Percentiles rank a stretch among this genome's conserved stretches.
phyloP scores from a whole-genome alignment of 1,139 yeast species.

The Pichia sp. region DNA sequence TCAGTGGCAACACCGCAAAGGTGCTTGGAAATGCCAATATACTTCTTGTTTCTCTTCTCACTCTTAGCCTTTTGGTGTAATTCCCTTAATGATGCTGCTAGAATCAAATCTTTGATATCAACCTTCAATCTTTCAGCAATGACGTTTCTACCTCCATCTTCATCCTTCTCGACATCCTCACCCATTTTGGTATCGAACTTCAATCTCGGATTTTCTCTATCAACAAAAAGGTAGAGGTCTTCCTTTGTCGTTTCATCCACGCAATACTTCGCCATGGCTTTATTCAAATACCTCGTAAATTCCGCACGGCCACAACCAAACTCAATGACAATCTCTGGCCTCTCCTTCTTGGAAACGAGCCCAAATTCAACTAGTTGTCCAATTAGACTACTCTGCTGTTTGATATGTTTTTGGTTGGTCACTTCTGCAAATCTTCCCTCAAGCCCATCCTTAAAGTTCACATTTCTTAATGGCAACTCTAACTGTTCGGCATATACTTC shows the following conservation, averaged over 20 bases:
- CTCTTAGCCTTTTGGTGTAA: slow-evolving; percentile 7
- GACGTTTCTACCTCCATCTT: slow-evolving; percentile 5
- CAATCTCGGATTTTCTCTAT: slow-evolving; percentile 71
- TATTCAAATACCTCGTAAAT: slow-evolving; percentile 59
- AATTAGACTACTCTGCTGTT: slow-evolving; percentile 75
- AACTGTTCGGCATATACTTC: slow-evolving; percentile 17
- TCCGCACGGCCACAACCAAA: slow-evolving; percentile 93
- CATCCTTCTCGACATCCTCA: slow-evolving; percentile 9
- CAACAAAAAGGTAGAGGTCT: slow-evolving; percentile 51
- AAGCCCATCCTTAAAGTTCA: slow-evolving; percentile 24
- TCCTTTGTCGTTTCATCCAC: slow-evolving; percentile 21
- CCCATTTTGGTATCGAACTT: slow-evolving; percentile 65
- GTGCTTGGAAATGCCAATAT: slow-evolving; percentile 74
- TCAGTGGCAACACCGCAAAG: slow-evolving; percentile 94
- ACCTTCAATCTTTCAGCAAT: slow-evolving; percentile 49
- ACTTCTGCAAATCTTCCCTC: slow-evolving; percentile 39
- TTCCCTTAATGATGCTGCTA: slow-evolving; percentile 39
- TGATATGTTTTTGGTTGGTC: slow-evolving; percentile 64
- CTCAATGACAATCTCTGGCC: slow-evolving; percentile 44
- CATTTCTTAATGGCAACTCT: slow-evolving; percentile 14
- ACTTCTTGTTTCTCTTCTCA: slow-evolving; percentile 21
- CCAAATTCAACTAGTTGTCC: slow-evolving; percentile 51
- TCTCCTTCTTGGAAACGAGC: slow-evolving; percentile 30
- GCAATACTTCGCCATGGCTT: slow-evolving; percentile 28
- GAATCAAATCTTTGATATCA: slow-evolving; percentile 70